phyloP scores from a whole-genome alignment of 1,284 basidiomycete species.

The Kalmanozyma brasiliensis region DNA sequence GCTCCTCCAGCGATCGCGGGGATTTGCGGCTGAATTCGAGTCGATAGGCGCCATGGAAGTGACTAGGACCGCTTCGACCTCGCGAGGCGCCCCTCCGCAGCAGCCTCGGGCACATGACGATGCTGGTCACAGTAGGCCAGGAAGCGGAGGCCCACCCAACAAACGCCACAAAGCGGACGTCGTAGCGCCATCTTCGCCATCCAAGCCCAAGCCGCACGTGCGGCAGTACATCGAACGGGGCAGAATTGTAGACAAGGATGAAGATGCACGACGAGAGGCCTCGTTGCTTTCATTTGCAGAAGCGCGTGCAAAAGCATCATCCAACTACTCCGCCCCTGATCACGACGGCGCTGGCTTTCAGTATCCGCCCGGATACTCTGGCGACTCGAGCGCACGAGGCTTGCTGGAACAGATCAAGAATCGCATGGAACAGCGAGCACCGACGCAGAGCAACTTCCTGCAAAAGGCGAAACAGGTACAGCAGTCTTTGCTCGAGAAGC shows the following conservation, averaged over 20 bases:
- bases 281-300: constrained; percentile 32
- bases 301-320: constrained; percentile 20
- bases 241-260: constrained; percentile 8
- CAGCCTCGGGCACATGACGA: neutral
- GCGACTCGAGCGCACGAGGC: constrained; percentile 16
- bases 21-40: too few species aligned
- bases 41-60: constrained; percentile 17
- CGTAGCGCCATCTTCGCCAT: constrained; percentile 26
- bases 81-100: neutral
- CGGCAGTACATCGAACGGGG: constrained; percentile 3
- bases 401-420: constrained; percentile 38
- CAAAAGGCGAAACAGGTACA: constrained; percentile 41
- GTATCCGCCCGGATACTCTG: constrained; percentile 24
- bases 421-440: constrained; percentile 20
- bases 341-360: constrained; percentile 2
- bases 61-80: constrained; percentile 25
- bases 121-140: neutral
- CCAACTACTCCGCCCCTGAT: neutral
- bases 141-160: neutral
- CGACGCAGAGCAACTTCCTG: constrained; percentile 28
- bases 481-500: constrained; percentile 40
- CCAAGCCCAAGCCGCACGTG: constrained; percentile 10
- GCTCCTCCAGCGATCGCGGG: too few species aligned
- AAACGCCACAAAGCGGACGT: constrained; percentile 19
- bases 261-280: constrained; percentile 22